Evolutionary conservation across 495 filamentous ascomycete genomes (phyloP).

Genomic region (Annulohypoxylon nitens): DNA sequence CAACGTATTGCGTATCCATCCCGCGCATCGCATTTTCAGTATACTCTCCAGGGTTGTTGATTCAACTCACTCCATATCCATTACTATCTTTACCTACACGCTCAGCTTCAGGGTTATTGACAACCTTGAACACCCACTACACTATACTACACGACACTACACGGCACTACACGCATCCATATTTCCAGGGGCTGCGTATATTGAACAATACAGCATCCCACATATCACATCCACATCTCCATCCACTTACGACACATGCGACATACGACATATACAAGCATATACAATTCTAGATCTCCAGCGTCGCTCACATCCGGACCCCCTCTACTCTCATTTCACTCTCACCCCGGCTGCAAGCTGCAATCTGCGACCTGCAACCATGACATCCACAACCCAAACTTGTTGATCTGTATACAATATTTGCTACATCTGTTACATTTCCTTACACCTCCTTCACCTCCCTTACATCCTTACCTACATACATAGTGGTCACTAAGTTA

Average conservation of each 20-base stretch:
- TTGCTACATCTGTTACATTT: slow-evolving; percentile 3
- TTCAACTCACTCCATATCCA: too few relatives aligned
- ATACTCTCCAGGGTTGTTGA: neutral
- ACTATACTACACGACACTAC: too few relatives aligned
- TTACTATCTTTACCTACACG: neutral
- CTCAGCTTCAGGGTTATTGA: too few relatives aligned
- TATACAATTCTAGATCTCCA: slow-evolving; percentile 18
- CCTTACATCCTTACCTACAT: neutral
- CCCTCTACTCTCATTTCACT: neutral
- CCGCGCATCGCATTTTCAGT: neutral
- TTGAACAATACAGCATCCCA: neutral
- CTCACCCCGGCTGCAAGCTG: slow-evolving; percentile 13
- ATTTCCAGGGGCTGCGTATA: too few relatives aligned
- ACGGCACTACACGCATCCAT: too few relatives aligned
- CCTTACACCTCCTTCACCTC: neutral
- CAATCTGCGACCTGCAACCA: slow-evolving; percentile 1
- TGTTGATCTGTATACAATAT: slow-evolving; percentile 5
- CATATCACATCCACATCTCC: neutral
- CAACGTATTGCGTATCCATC: slow-evolving; percentile 5
- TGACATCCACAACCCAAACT: slow-evolving; percentile 21
- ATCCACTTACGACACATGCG: neutral
- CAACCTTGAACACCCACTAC: too few relatives aligned
- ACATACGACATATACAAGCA: slow-evolving; percentile 6
- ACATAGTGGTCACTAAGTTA: neutral
- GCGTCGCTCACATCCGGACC: slow-evolving; percentile 28